Conservation (phyloP, 257 asterid genomes). For the Solanum appendiculatum region DNA sequence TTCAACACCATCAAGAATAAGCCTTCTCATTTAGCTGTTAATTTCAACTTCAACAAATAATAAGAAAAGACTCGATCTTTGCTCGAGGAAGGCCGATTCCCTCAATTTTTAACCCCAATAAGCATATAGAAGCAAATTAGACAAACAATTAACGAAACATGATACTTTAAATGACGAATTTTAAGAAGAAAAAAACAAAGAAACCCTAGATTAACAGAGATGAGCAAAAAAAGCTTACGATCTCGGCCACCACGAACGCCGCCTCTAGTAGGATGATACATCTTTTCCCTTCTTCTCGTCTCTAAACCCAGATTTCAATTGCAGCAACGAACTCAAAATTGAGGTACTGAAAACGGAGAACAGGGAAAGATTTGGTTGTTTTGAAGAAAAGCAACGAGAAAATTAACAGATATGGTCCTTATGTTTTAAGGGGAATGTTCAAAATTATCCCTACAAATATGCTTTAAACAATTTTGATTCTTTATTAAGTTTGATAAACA, state of each 20-base stretch:
- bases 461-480: background rate
- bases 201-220: slow-evolving; percentile 37
- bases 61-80: background rate
- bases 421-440: background rate
- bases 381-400: background rate
- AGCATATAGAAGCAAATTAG: background rate
- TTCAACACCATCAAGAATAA: no score
- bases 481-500: no score
- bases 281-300: background rate
- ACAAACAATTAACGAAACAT: background rate
- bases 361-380: background rate
- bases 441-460: background rate
- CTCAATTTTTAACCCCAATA: background rate
- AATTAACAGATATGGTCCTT: background rate
- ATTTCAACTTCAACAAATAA: background rate
- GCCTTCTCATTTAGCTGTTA: no score
- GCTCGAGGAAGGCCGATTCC: background rate
- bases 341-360: background rate
- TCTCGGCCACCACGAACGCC: slow-evolving; percentile 99
- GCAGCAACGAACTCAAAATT: background rate
- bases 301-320: background rate
- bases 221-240: slow-evolving; percentile 45
- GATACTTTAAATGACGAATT: background rate
- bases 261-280: slow-evolving; percentile 97
- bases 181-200: background rate